phyloP scores from a whole-genome alignment of 768 basidiomycete species.

The Phlebiopsis flavidoalba region DNA sequence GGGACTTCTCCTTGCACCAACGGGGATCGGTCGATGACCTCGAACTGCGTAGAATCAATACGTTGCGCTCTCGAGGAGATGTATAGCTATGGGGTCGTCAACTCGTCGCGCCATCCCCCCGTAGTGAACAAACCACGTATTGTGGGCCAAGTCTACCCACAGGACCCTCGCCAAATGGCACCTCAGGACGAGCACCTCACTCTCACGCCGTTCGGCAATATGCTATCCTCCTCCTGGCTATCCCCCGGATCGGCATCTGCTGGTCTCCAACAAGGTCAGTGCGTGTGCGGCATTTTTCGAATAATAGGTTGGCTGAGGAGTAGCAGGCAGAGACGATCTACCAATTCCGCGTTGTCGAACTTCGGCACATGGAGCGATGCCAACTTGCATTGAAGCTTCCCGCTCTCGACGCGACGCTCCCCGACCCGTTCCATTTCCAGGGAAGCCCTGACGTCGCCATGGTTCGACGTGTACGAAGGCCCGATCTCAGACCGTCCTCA shows the following conservation, averaged over 20 bases:
- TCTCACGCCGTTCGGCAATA: constrained; percentile 14
- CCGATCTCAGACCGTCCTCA: constrained; percentile 12
- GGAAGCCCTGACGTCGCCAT: neutral
- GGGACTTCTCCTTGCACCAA: neutral
- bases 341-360: constrained; percentile 24
- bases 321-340: constrained; percentile 17
- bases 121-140: constrained; percentile 18
- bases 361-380: constrained; percentile 24
- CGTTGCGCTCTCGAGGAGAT: constrained; percentile 22
- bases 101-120: constrained; percentile 16
- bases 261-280: constrained; percentile 15
- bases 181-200: constrained; percentile 18
- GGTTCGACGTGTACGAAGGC: constrained; percentile 16
- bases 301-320: neutral
- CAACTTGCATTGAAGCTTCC: constrained; percentile 21
- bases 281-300: neutral
- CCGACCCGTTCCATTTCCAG: constrained; percentile 14
- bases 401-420: constrained; percentile 7
- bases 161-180: constrained; percentile 15
- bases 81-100: constrained; percentile 15
- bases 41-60: constrained; percentile 19
- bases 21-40: neutral
- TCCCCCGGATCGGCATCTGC: constrained; percentile 17
- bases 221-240: no score
- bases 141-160: constrained; percentile 17